Evolutionary conservation across 2,329 filamentous ascomycete genomes (phyloP).

Genomic region (Zymoseptoria pseudotritici): DNA sequence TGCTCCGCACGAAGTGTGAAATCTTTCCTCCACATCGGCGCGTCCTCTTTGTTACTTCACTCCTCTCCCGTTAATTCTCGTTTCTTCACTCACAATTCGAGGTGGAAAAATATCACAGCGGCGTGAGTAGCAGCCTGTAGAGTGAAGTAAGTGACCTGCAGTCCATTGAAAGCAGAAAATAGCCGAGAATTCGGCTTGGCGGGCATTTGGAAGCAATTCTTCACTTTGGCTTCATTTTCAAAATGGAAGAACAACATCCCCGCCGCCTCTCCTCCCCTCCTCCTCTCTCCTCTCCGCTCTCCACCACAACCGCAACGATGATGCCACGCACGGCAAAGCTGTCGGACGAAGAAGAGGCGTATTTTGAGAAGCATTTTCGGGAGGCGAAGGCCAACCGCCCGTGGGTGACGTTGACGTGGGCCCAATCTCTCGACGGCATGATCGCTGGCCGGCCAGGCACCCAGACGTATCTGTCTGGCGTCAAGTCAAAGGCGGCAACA

Average conservation of each 20-base stretch:
- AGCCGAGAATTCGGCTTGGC: neutral
- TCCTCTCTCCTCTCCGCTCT: neutral
- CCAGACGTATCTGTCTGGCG: slow-evolving; percentile 77
- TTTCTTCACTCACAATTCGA: neutral
- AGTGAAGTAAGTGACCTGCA: neutral
- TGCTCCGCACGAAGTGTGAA: neutral
- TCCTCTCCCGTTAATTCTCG: neutral
- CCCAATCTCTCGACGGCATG: slow-evolving; percentile 78
- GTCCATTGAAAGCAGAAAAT: neutral
- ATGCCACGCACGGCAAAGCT: slow-evolving; percentile 6
- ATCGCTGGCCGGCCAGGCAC: slow-evolving; percentile 68
- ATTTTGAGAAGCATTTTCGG: neutral
- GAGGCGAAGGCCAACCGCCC: slow-evolving; percentile 28
- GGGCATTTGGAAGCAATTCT: neutral
- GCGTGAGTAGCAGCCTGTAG: neutral
- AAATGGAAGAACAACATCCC: neutral
- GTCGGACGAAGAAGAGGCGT: slow-evolving; percentile 36
- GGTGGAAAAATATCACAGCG: neutral
- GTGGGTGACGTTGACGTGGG: slow-evolving; percentile 77
- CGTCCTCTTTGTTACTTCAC: neutral
- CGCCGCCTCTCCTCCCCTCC: neutral
- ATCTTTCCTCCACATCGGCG: neutral
- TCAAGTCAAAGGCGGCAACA: slow-evolving; percentile 82
- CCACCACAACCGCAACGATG: neutral
- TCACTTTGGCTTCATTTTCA: neutral